phyloP scores from a whole-genome alignment of 2,329 filamentous ascomycete species.

The Calonectria ilicicola region DNA sequence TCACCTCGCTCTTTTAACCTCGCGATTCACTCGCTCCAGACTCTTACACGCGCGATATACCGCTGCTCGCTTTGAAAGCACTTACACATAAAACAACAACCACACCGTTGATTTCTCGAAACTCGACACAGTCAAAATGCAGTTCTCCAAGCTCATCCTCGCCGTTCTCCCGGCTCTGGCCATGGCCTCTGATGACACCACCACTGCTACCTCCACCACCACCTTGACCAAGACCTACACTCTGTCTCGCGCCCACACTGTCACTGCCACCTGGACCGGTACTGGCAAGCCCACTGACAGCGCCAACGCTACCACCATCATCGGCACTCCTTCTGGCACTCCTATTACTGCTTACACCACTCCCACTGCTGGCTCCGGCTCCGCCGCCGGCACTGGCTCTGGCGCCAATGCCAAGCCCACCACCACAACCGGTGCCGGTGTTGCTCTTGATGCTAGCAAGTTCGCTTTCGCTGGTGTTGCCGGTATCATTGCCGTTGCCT shows the following conservation, averaged over 20 bases:
- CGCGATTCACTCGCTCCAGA: conserved; percentile 23
- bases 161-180: conserved; percentile 67
- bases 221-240: conserved; percentile 65
- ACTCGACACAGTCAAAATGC: conserved; percentile 47
- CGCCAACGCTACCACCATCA: conserved; percentile 46
- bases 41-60: conserved; percentile 35
- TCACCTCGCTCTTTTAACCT: conserved; percentile 13
- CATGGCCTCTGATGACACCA: conserved; percentile 54
- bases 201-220: conserved; percentile 63
- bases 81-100: conserved; percentile 33
- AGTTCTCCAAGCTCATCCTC: conserved; percentile 57
- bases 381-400: conserved; percentile 17
- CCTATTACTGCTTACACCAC: conserved; percentile 34
- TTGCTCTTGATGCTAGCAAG: conserved; percentile 56
- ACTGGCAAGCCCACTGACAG: conserved; percentile 41
- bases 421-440: conserved; percentile 56
- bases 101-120: conserved; percentile 16
- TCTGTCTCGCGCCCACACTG: conserved; percentile 59
- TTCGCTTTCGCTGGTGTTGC: conserved; percentile 62
- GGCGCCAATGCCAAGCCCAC: conserved; percentile 40
- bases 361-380: conserved; percentile 23
- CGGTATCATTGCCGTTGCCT: conserved; percentile 61
- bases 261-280: conserved; percentile 45
- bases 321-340: conserved; percentile 32
- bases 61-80: conserved; percentile 38